Evolutionary conservation across 345 rosid genomes (phyloP), one percentile per base, ranked within the genome.

Genomic region (Eucalyptus pauciflora): DNA sequence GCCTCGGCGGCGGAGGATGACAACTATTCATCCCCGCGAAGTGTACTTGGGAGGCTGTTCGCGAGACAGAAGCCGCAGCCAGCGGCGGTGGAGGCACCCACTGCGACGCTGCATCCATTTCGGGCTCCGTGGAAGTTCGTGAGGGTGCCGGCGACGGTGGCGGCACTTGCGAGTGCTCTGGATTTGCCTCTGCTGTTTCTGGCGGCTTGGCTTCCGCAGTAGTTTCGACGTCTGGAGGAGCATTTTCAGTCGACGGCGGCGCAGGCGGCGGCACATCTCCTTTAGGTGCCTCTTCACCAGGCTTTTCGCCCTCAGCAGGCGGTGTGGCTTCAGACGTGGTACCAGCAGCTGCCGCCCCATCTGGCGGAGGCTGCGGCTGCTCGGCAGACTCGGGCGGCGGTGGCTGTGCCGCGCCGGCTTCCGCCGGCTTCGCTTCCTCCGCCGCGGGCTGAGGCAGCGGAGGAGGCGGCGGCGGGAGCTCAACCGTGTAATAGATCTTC

Each of bases 401-500:
- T 41, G 86, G 90, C 18, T 43, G 60, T 45, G 89, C 83, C 2
- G 86, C 91, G 52, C 90, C 93, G 1, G 87, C 64, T 71, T 71
- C 81, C 81, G 12, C 46, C 67, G 33, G 58, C 87, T 92, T 91
- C 4, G 86, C 58, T 62, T 92, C 92, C 89, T 92, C 93, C 45
- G 86, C 79, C 22, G 71, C 1, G 27, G 92, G 91, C 86, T 79
- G 50, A 24, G 90, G n/a, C 6, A 27, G 69, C 4, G 16, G 69
- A 33, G 92, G 88, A 9, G 94, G 89, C 4, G 93, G 91, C 6
- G 92, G 88, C 14, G 50, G 49, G 10, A 91, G 94, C 33, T 94
- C 95, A 29, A 93, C 94, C 15, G 92, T 93, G 49, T 96, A 96
- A 56, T 94, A 95, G 85, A 97, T 92, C 92, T 92, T 95, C 90